A percentile compares a stretch with the other conserved stretches of the same genome.
These are phyloP conservation scores for Solanum piurae DNA, from an alignment of 257 asterid species.

Conservation along the genomic window DNA sequence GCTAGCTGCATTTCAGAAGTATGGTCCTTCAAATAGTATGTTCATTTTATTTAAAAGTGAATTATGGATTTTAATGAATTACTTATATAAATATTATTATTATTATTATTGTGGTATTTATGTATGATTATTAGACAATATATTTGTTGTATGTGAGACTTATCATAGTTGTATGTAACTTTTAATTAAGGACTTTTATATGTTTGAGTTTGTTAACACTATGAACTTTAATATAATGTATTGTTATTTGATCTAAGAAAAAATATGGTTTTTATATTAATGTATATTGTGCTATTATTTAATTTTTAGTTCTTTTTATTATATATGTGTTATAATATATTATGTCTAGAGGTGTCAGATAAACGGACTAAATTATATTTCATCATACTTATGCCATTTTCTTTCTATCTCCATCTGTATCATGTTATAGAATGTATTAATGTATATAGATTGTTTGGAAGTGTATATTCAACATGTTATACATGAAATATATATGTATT, in stretches of 20 bases:
- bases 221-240: not conserved
- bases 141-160: not conserved
- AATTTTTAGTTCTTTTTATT: not conserved
- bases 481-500: not conserved
- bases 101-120: not conserved
- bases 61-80: not conserved
- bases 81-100: not conserved
- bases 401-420: not conserved
- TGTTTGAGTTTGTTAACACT: not conserved
- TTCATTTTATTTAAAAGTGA: slow-evolving; percentile 4
- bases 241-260: not conserved
- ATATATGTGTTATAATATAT: not conserved
- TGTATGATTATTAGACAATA: not conserved
- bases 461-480: not conserved
- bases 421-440: not conserved
- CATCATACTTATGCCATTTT: not conserved
- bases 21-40: slow-evolving; percentile 58
- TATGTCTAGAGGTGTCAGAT: not conserved
- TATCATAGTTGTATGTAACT: not conserved
- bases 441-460: not conserved
- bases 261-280: not conserved
- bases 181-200: not conserved
- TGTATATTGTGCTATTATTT: not conserved
- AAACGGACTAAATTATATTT: not conserved
- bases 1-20: slow-evolving; percentile 31